Evolutionary conservation across 495 filamentous ascomycete species (phyloP), one percentile per base, ranked within the genome.

Genomic region (Alectoria sarmentosa): DNA sequence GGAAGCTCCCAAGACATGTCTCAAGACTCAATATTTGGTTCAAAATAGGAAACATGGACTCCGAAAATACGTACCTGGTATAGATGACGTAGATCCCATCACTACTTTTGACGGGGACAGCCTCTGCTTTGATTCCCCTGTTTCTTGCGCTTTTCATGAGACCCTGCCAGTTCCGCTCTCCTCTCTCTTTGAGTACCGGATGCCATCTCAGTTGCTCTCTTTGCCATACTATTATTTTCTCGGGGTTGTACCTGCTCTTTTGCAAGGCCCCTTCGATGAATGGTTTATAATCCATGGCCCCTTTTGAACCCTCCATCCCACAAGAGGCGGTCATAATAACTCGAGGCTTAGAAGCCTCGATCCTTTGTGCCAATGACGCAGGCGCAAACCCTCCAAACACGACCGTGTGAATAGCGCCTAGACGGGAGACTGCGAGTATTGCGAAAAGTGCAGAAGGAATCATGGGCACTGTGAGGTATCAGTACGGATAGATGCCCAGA

Each of bases 301-400:
- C 87, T 71, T 96, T 95, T 62, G 79, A 80, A 13, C 92, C 92
- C 68, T 97, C 92, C 57, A 96, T 92, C 10, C 92, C 92, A 74
- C 92, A 97, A 4, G 89, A 93, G 4, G 92, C 91, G 6, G 92
- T 96, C 74, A 96, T 80, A 58, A 97, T 86, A 14, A 82, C 84
- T 26, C 82, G 81, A 17, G 92, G 90, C 54, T 84, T 81, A 2
- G 87, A 90, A 0, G 89, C 88, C 48, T 96, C 91, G 63, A 97
- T 96, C 13, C 92, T 82, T 73, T 97, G 93, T 4, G 92, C 91
- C 32, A 96, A 79, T 4, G 92, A 89, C 23, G 80, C 77, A 10
- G 91, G 76, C 1, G 90, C 90, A 69, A 97, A 97, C 2, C 92
- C 92, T 15, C 92, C 93, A 73, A 97, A 97, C 4, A 97, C 92